Evolutionary conservation across 2,329 filamentous ascomycete genomes (phyloP), one percentile per base, ranked within the genome.

Genomic region (Orbilia oligospora): DNA sequence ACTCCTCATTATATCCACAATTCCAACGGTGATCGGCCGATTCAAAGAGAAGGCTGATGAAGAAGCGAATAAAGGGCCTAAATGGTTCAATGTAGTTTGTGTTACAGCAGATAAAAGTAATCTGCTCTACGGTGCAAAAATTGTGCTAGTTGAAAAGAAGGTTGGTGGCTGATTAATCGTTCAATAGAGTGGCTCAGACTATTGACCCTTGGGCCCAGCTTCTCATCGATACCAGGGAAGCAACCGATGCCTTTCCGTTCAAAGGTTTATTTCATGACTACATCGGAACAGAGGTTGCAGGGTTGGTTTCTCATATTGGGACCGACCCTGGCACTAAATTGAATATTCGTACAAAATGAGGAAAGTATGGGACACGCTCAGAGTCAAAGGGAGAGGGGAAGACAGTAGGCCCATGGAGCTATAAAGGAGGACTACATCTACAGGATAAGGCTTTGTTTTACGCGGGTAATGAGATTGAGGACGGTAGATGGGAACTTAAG

Each of bases 331-430:
- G 87, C 90, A 84, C 83, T 92, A 70, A 91, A 91, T 80, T 92
- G 91, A 91, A 87, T 92, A 14, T 92, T 90, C 82, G 87, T 89
- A n/a, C 89, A 92, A 82, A 87, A 86, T 61, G 85, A 88, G 64
- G 88, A 90, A 82, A 87, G 80, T 90, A 91, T 82, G 89, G 89
- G 8, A 90, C 91, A 27, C 89, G 92, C 33, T 90, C 90, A 63
- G 90, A 92, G 75, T 93, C 91, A 33, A 87, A 91, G 44, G 88
- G 87, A 24, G 92, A 97, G 84, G 86, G 91, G 79, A 79, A 75
- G 24, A 70, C 44, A 46, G 51, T 75, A 3, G 70, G 70, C 4
- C 65, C 64, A 14, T 79, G 76, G 76, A 66, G 48, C 9, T 75
- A 79, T 22, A 71, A 71, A 36, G 68, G 71, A 0, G 70, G 63